These are phyloP conservation scores for Fusarium haematococcum DNA, from an alignment of 2,329 filamentous ascomycete species.

Conservation along the genomic window DNA sequence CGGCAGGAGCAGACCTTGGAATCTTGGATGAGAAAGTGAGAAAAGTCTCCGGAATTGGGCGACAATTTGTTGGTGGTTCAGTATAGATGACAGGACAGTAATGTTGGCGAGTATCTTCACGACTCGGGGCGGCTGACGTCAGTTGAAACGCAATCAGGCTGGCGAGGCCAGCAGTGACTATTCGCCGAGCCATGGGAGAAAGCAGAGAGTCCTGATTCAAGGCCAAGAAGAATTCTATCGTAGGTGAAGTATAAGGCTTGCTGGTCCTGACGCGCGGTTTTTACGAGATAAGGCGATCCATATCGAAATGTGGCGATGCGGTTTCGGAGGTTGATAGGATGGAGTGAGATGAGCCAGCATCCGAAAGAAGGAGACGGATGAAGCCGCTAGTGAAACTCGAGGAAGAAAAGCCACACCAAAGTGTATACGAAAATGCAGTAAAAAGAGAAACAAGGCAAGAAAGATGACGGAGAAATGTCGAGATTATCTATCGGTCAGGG, in stretches of 20 bases:
- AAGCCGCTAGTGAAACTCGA: not conserved
- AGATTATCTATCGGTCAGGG: constrained; percentile 32
- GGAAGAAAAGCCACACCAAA: not conserved
- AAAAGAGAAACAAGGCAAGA: not conserved
- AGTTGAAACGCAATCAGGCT: constrained; percentile 12
- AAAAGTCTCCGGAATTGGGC: constrained; percentile 38
- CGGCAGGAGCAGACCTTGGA: constrained; percentile 13
- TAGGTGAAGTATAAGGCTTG: not conserved
- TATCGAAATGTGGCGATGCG: constrained; percentile 28
- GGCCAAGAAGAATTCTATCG: not conserved
- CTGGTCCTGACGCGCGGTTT: constrained; percentile 20
- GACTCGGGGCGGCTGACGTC: constrained; percentile 28
- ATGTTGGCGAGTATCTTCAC: constrained; percentile 5
- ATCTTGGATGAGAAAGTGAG: constrained; percentile 28
- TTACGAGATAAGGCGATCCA: constrained; percentile 27
- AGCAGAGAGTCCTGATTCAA: not conserved
- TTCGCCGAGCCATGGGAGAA: constrained; percentile 30
- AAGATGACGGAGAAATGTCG: constrained; percentile 7
- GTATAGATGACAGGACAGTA: constrained; percentile 42
- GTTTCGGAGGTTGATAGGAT: constrained; percentile 17
- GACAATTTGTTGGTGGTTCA: constrained; percentile 30
- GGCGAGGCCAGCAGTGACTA: constrained; percentile 20
- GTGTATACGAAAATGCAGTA: not conserved
- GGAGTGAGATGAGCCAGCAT: constrained; percentile 16
- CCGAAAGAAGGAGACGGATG: not conserved